Conservation (phyloP, 768 basidiomycete genomes). For the Calocera viscosa region DNA sequence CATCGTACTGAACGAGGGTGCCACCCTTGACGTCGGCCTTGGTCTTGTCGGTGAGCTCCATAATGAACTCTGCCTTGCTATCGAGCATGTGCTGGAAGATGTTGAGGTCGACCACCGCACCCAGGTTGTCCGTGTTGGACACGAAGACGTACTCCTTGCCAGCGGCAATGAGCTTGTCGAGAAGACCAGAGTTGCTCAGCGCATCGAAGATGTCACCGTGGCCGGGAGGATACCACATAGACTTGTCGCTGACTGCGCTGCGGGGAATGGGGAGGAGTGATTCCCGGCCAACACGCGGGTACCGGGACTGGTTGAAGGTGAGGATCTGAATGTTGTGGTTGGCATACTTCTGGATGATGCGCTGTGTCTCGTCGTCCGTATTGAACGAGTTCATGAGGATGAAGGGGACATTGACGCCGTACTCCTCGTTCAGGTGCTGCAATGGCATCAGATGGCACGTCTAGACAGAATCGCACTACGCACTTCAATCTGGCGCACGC, state of each 20-base stretch:
- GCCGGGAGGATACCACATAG: constrained; percentile 91
- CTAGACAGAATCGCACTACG: constrained; percentile 13
- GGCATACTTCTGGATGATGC: constrained; percentile 93
- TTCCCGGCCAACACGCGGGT: constrained; percentile 86
- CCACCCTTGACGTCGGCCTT: constrained; percentile 85
- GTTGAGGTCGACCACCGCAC: constrained; percentile 74
- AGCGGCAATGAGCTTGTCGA: constrained; percentile 76
- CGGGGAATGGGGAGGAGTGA: constrained; percentile 73
- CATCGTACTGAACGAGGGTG: constrained; percentile 84
- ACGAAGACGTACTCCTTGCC: constrained; percentile 97
- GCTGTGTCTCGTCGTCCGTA: constrained; percentile 90
- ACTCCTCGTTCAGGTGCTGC: constrained; percentile 70
- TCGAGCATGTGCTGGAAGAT: constrained; percentile 71
- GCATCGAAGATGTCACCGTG: constrained; percentile 96
- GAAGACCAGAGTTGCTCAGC: constrained; percentile 74
- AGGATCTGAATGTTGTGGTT: constrained; percentile 72
- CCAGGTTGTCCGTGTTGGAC: constrained; percentile 94
- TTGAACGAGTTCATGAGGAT: constrained; percentile 99
- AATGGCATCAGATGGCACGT: neutral
- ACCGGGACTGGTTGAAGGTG: constrained; percentile 82
- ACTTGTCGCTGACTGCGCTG: constrained; percentile 69
- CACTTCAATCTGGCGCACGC: constrained; percentile 81
- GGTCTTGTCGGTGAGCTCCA: constrained; percentile 96
- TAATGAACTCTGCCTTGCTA: constrained; percentile 69
- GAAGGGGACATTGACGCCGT: constrained; percentile 83